Evolutionary conservation across 108 stramenopile genomes (phyloP).

Genomic region (Craspedostauros australis): DNA sequence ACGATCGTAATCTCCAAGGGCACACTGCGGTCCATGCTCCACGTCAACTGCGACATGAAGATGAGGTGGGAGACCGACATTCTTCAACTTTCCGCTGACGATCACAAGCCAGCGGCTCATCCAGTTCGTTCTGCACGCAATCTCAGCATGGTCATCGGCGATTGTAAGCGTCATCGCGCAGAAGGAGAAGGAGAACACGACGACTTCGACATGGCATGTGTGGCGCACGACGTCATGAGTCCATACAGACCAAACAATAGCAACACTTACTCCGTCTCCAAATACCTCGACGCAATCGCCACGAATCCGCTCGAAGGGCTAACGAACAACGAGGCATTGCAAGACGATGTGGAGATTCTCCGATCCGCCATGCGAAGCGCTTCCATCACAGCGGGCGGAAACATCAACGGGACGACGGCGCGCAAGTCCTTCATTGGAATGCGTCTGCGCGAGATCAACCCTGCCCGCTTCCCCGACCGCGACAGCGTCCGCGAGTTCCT

Average conservation of each 20-base stretch:
- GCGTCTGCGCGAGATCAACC: slow-evolving; percentile 8
- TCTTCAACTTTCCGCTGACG: neutral
- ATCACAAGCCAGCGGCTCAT: neutral
- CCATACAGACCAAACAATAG: too few species aligned
- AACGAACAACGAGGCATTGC: slow-evolving; percentile 3
- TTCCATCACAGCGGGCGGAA: neutral
- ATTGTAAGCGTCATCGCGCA: too few species aligned
- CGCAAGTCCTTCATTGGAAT: slow-evolving; percentile 12
- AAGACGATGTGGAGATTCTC: slow-evolving; percentile 17
- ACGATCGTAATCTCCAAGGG: slow-evolving; percentile 35
- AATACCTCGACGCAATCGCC: too few species aligned
- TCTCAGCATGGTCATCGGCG: too few species aligned
- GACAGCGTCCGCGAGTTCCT: slow-evolving; percentile 13
- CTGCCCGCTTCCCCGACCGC: slow-evolving; percentile 17
- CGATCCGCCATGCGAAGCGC: too few species aligned
- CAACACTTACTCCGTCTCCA: too few species aligned
- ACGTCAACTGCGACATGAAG: slow-evolving; percentile 30
- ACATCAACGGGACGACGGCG: neutral
- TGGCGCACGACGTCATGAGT: too few species aligned
- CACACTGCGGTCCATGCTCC: slow-evolving; percentile 24
- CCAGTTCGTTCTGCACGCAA: too few species aligned
- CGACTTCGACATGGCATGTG: too few species aligned
- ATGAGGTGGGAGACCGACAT: slow-evolving; percentile 37
- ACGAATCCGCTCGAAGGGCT: too few species aligned
- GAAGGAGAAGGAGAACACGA: too few species aligned